These are phyloP conservation scores for Mycena leptocephala DNA, from an alignment of 768 basidiomycete species.

Conservation along the genomic window DNA sequence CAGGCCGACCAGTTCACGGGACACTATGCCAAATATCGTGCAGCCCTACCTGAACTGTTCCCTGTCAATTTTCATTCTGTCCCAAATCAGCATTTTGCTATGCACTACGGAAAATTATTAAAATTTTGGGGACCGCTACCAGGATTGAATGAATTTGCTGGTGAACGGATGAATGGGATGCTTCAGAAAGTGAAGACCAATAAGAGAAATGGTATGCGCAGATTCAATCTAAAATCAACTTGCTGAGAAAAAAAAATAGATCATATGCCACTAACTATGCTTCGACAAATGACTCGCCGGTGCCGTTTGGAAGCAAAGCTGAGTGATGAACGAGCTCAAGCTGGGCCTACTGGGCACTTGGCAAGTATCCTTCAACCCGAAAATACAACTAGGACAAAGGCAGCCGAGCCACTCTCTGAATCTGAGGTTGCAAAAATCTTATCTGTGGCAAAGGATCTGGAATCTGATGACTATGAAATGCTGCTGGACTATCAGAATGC, in stretches of 20 bases:
- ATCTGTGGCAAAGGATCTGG: neutral
- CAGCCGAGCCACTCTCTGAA: neutral
- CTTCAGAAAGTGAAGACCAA: too few relatives aligned
- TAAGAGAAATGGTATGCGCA: too few relatives aligned
- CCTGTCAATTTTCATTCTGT: neutral
- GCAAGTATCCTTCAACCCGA: neutral
- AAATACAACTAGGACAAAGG: neutral
- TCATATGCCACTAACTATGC: neutral
- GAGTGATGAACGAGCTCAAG: neutral
- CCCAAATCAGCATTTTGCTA: constrained; percentile 5
- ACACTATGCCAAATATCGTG: neutral
- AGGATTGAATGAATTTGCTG: too few relatives aligned
- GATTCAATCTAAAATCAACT: too few relatives aligned
- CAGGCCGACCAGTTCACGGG: constrained; percentile 16
- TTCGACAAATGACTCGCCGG: neutral
- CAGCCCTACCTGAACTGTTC: neutral
- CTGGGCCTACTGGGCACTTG: neutral
- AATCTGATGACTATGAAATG: neutral
- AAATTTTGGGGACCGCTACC: too few relatives aligned
- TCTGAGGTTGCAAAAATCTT: neutral
- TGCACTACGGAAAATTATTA: neutral
- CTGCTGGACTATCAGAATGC: neutral
- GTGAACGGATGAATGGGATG: too few relatives aligned
- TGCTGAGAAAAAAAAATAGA: too few relatives aligned
- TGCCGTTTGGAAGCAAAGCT: neutral